A percentile compares a stretch with the other conserved stretches of the same genome.
Evolutionary conservation across 108 stramenopile genomes (phyloP).

Genomic region (Aurantiochytrium sp.): DNA sequence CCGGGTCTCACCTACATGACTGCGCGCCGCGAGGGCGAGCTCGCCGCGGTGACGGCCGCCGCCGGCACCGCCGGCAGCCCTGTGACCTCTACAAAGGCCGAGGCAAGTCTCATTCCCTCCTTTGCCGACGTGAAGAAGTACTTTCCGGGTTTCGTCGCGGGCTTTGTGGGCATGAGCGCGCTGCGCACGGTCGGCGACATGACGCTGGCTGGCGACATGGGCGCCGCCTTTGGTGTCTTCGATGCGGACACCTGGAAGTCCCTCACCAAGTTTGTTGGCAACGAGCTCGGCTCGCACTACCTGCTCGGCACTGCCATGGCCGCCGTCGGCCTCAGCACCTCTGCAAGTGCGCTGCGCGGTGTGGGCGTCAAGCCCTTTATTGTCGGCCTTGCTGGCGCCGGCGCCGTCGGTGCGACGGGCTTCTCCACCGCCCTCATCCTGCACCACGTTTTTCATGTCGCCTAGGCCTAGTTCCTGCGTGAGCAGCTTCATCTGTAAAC

Average conservation of each 20-base stretch:
- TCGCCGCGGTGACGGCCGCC: background rate
- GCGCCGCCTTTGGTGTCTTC: background rate
- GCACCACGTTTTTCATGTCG: background rate
- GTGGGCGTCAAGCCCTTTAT: slow-evolving; percentile 62
- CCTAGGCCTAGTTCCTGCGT: background rate
- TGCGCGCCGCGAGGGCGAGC: slow-evolving; percentile 6
- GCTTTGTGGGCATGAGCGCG: slow-evolving; percentile 58
- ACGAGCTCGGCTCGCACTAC: slow-evolving; percentile 53
- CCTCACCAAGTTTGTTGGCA: slow-evolving; percentile 44
- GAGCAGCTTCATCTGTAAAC: too few relatives aligned
- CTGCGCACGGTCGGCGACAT: slow-evolving; percentile 55
- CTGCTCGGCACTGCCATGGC: slow-evolving; percentile 64
- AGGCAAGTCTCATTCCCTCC: slow-evolving; percentile 39
- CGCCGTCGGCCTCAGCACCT: slow-evolving; percentile 59
- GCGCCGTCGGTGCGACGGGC: slow-evolving; percentile 61
- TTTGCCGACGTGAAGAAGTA: slow-evolving; percentile 56
- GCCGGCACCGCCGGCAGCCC: background rate
- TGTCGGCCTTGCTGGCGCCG: slow-evolving; percentile 58
- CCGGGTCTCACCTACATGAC: slow-evolving; percentile 48
- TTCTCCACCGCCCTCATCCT: slow-evolving; percentile 28
- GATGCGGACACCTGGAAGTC: background rate
- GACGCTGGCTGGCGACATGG: slow-evolving; percentile 34
- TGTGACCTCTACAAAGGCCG: too few relatives aligned
- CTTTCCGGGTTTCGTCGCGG: slow-evolving; percentile 57
- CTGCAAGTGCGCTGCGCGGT: slow-evolving; percentile 42